phyloP scores from a whole-genome alignment of 768 basidiomycete genomes.

The Trametes cubensis region DNA sequence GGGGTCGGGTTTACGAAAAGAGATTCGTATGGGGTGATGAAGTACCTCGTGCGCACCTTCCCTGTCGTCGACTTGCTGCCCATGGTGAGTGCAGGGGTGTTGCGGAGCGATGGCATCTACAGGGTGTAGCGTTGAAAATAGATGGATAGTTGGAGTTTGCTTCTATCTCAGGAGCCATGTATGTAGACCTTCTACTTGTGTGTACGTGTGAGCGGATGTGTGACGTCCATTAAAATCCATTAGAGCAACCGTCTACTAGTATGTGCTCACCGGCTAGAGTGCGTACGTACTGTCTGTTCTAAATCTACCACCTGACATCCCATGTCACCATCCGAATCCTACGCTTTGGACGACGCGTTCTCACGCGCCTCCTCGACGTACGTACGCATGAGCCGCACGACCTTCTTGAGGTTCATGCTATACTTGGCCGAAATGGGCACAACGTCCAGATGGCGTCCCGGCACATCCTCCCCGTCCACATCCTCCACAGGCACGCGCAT shows the following conservation, averaged over 20 bases:
- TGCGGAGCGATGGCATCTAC: background rate
- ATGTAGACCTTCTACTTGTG: no score
- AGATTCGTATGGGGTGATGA: constrained; percentile 8
- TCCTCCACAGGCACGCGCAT: constrained; percentile 39
- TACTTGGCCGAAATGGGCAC: constrained; percentile 86
- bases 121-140: background rate
- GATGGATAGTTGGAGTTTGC: no score
- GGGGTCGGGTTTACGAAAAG: constrained; percentile 4
- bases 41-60: background rate
- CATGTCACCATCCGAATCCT: background rate
- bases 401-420: constrained; percentile 74
- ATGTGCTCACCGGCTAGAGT: background rate
- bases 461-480: constrained; percentile 24
- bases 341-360: background rate
- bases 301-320: background rate
- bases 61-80: constrained; percentile 4
- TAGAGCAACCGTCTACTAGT: background rate
- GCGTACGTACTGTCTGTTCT: background rate
- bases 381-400: constrained; percentile 66
- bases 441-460: constrained; percentile 56
- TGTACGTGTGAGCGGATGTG: no score
- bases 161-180: no score
- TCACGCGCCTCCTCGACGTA: constrained; percentile 60
- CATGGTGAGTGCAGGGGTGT: constrained; percentile 12
- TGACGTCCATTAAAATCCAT: background rate